These are phyloP conservation scores for Metschnikowia gelsemii DNA, from an alignment of 805 yeast species.

Conservation along the genomic window DNA sequence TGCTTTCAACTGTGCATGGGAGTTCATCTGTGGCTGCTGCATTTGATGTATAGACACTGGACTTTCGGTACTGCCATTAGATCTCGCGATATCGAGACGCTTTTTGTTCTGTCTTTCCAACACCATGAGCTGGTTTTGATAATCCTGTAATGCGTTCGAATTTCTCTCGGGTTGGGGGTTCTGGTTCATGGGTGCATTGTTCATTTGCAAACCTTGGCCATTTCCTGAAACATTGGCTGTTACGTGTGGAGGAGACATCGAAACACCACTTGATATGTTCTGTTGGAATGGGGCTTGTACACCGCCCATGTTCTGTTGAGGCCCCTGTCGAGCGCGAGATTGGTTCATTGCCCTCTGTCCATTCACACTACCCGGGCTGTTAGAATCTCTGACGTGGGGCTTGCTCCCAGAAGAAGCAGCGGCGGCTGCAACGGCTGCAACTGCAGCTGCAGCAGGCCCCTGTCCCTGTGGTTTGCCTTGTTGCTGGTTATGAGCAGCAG, in stretches of 20 bases:
- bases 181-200: conserved; percentile 8
- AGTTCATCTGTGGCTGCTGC: conserved; percentile 17
- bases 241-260: conserved; percentile 5
- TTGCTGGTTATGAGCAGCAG: conserved; percentile 28
- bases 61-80: conserved; percentile 22
- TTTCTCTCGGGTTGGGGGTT: conserved; percentile 25
- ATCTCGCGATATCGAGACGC: conserved; percentile 55
- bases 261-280: conserved; percentile 2
- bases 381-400: conserved; percentile 8
- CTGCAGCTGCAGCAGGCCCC: conserved; percentile 15
- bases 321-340: conserved; percentile 8
- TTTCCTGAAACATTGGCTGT: conserved; percentile 5
- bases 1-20: conserved; percentile 17
- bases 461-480: conserved; percentile 6
- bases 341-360: conserved; percentile 10
- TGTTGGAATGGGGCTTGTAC: conserved; percentile 2
- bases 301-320: conserved; percentile 2
- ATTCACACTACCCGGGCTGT: conserved; percentile 12
- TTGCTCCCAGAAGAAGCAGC: conserved; percentile 12
- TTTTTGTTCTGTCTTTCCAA: conserved; percentile 75
- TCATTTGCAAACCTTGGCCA: conserved; percentile 2
- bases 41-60: conserved; percentile 9
- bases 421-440: conserved; percentile 10
- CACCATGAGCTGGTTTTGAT: conserved; percentile 74
- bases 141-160: conserved; percentile 69